Percentiles rank a stretch among this genome's conserved stretches.
These are phyloP conservation scores for Stagonosporopsis cucurbitacearum DNA, from an alignment of 2,329 filamentous ascomycete genomes.

Conservation along the genomic window DNA sequence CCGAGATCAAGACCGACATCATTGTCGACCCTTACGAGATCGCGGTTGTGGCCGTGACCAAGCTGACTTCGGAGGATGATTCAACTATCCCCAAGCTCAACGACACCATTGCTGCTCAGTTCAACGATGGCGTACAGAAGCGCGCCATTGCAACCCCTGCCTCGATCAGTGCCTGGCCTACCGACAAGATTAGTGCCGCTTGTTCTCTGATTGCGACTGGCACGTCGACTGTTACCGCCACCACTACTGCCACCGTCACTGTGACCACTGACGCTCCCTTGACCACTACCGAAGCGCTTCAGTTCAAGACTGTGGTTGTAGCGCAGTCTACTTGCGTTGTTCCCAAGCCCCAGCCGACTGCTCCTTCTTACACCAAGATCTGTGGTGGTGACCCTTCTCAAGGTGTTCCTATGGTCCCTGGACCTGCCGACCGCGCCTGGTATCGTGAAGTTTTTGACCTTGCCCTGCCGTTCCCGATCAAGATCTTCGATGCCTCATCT, in stretches of 20 bases:
- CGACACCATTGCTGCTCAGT: neutral
- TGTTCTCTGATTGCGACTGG: neutral
- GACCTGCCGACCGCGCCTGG: neutral
- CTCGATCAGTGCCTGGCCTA: constrained; percentile 4
- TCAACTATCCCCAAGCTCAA: neutral
- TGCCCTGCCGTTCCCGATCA: neutral
- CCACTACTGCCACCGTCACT: neutral
- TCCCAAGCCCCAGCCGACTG: neutral
- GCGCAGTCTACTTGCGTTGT: neutral
- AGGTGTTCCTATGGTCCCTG: constrained; percentile 2
- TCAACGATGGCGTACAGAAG: neutral
- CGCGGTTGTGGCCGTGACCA: neutral
- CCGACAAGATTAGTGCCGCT: constrained; percentile 1
- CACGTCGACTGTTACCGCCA: neutral
- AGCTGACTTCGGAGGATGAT: neutral
- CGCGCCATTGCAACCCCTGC: constrained; percentile 1
- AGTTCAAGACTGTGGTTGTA: constrained; percentile 2
- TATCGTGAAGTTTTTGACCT: neutral
- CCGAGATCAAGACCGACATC: neutral
- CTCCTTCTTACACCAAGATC: constrained; percentile 2
- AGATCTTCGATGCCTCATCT: neutral
- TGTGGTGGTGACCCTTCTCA: neutral
- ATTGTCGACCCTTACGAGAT: constrained; percentile 3
- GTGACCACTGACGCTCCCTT: neutral
- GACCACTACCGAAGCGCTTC: neutral